Evolutionary conservation across 176 grass and related monocot species (phyloP), one percentile per base, ranked within the genome.

Genomic region (Saccharum spontaneum): DNA sequence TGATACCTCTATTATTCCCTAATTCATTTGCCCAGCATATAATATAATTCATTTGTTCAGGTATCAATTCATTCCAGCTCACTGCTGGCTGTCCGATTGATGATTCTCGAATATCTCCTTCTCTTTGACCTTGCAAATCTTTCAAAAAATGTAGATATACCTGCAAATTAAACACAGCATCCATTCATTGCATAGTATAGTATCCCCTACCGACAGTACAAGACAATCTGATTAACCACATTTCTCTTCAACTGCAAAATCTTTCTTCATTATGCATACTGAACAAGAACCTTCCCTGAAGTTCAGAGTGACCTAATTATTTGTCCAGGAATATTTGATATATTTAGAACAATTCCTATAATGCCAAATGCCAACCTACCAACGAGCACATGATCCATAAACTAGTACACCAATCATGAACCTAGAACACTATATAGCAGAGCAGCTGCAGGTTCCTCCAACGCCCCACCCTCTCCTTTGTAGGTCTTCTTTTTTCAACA

Each of bases 231-330:
- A 22, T 74, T 12, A 72, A 79, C 20, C 16, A 63, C 76, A 79
- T 61, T 41, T 83, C 45, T 79, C 11, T 79, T 83, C 74, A 38
- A 69, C 70, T 38, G 17, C 52, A 83, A 90, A 70, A 83, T 87
- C 17, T 50, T 69, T 48, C 68, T 61, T 57, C 28, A 23, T 84
- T 75, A 79, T 69, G 28, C 60, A 83, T 69, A 80, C 62, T 54
- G 34, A 84, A 68, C 61, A 87, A 28, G 89, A 87, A 87, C 39
- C 80, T 90, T 90, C 76, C 48, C 62, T 84, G 75, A 84, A 87
- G 76, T 63, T 87, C 39, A 26, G 73, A 30, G 74, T 48, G 28
- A 7, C 10, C 59, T 79, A 85, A 50, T 45, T 61, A 49, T 64
- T 22, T 81, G 50, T 34, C 70, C 0, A 59, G 36, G 23, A 48